Base-by-base conservation (phyloP, 2,329 filamentous ascomycete genomes). In the Metarhizium robertsii region DNA sequence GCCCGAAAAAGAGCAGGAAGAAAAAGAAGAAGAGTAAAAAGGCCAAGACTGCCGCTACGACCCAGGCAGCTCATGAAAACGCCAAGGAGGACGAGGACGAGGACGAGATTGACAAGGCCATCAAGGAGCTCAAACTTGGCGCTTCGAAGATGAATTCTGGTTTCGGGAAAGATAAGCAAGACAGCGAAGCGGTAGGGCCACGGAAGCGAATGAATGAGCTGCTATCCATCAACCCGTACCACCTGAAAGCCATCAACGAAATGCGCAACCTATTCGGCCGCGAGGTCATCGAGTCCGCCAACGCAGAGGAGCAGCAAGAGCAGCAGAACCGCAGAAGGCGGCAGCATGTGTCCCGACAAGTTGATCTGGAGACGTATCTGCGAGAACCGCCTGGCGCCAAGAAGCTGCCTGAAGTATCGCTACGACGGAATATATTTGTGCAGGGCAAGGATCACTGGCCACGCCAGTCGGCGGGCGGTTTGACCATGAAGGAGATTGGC, bases 401-500 rank as follows among this genome's bases (percentile, higher is more conserved):
- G 61, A 85, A 81, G 61, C 76, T 94, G 53, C 82, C 85, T 1
- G 85, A 90, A 53, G 77, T 90, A 36, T 85, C 87, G 20, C 75
- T 89, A 34, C 81, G 88, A 48, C 81, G 87, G 40, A 96, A 96
- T 65, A 79, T 89, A 13, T 92, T 96, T 65, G 84, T 95, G 57
- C 87, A 91, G 62, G 90, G 89, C 50, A 92, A 90, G 65, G 90
- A 94, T 60, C 84, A 88, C 52, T 96, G 92, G 92, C 92, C 91
- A 3, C 79, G 83, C 36, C 85, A 85, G 53, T 83, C 90, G 1
- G 85, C 87, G 38, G 89, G 88, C 16, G 94, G 94, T 0, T 75
- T 99, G 55, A 85, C 85, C 8, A 96, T 99, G 92, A 83, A 86
- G 62, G 73, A 75, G 58, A 55, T 80, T 16, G 69, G 69, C 49